These are phyloP conservation scores for Hyaloperonospora arabidopsidis DNA, from an alignment of 352 stramenopile species.

Conservation along the genomic window DNA sequence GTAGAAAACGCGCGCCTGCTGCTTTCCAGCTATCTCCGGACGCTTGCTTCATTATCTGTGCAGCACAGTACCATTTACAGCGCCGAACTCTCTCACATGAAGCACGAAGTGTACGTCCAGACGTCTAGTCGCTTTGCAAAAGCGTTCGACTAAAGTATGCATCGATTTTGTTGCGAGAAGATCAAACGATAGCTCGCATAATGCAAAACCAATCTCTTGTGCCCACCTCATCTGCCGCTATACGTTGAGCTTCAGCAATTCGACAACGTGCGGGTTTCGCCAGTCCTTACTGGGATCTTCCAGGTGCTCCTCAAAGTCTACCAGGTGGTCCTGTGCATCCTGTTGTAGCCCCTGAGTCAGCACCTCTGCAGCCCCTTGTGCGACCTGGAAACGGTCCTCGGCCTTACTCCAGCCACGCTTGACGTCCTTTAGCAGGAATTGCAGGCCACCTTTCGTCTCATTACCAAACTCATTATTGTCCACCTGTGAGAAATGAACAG, in stretches of 20 bases:
- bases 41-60: conserved; percentile 17
- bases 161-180: conserved; percentile 10
- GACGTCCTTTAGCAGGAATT: conserved; percentile 70
- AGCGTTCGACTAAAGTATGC: conserved; percentile 12
- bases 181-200: conserved; percentile 14
- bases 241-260: conserved; percentile 70
- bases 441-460: conserved; percentile 44
- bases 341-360: conserved; percentile 46
- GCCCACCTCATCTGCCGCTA: conserved; percentile 21
- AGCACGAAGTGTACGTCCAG: conserved; percentile 30
- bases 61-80: conserved; percentile 6
- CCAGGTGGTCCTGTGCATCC: conserved; percentile 37
- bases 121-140: conserved; percentile 21
- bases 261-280: conserved; percentile 59
- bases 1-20: conserved; percentile 51
- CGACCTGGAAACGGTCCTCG: conserved; percentile 53
- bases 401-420: conserved; percentile 69
- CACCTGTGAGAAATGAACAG: conserved; percentile 19
- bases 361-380: conserved; percentile 32
- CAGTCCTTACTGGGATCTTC: conserved; percentile 67
- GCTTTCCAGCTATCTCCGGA: conserved; percentile 45
- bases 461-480: conserved; percentile 52
- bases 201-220: conserved; percentile 2
- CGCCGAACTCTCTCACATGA: conserved; percentile 9
- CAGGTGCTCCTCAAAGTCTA: conserved; percentile 76